Evolutionary conservation across 2,329 filamentous ascomycete genomes (phyloP).

Genomic region (Endocalyx cinctus): DNA sequence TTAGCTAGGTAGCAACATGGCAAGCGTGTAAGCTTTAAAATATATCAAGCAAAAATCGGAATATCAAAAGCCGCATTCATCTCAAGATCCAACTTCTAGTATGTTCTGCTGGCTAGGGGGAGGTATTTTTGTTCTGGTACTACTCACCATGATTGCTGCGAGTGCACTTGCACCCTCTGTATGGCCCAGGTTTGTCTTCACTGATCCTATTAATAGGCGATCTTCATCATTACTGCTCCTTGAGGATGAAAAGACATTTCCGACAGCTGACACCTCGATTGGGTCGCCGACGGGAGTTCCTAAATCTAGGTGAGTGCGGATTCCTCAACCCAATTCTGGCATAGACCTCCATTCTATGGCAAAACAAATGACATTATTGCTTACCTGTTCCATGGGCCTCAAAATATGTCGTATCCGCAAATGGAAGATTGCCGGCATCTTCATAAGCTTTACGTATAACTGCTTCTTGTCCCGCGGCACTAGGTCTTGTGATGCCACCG

Average conservation of each 20-base stretch:
- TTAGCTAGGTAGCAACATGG: too few species aligned
- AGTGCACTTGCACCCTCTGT: slow-evolving; percentile 22
- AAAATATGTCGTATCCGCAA: slow-evolving; percentile 11
- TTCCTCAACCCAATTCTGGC: too few species aligned
- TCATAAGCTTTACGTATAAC: slow-evolving; percentile 18
- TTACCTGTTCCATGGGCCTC: slow-evolving; percentile 30
- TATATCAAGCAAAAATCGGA: too few species aligned
- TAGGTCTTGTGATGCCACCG: slow-evolving; percentile 16
- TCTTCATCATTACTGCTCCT: slow-evolving; percentile 10
- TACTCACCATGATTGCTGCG: slow-evolving; percentile 14
- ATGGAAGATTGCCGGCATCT: slow-evolving; percentile 11
- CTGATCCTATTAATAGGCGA: slow-evolving; percentile 16
- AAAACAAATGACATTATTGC: too few species aligned
- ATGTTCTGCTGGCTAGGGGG: too few species aligned
- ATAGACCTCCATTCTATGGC: too few species aligned
- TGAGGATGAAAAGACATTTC: slow-evolving; percentile 7
- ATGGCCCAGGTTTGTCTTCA: slow-evolving; percentile 17
- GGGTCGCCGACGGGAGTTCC: slow-evolving; percentile 37
- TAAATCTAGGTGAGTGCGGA: too few species aligned
- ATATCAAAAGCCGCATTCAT: too few species aligned
- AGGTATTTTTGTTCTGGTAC: too few species aligned
- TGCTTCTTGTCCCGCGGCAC: slow-evolving; percentile 12
- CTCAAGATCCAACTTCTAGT: too few species aligned
- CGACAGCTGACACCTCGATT: slow-evolving; percentile 31
- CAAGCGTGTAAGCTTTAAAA: too few species aligned